Evolutionary conservation across 805 yeast genomes (phyloP), one percentile per base, ranked within the genome.

Genomic region (Myxozyma nipponensis): DNA sequence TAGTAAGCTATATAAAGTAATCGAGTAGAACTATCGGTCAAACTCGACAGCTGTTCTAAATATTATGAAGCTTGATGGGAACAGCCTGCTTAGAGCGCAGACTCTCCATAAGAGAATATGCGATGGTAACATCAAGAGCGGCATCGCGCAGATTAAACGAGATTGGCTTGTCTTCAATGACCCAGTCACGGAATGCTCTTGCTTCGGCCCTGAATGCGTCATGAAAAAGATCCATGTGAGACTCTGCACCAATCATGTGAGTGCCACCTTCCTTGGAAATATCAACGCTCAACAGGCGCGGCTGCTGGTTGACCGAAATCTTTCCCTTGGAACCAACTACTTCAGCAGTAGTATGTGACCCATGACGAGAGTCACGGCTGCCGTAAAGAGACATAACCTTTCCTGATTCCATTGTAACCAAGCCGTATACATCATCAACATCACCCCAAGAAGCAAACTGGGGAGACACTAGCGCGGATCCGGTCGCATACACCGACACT

Each of bases 271-370:
- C 35, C 21, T 39, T 45, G 34, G 46, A 45, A 5, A 45, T 21
- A 24, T 49, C 50, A 15, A 49, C 28, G 39, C 9, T n/a, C n/a
- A n/a, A n/a, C n/a, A n/a, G n/a, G n/a, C n/a, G n/a, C n/a, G 62
- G 60, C 18, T 52, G 46, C 24, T 37, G 30, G 49, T 59, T 59
- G 44, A 59, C 49, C n/a, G 49, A 22, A 21, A 60, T 34, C 46
- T 56, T 55, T 21, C 64, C 64, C 39, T 56, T 42, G 23, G 61
- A 52, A 9, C 63, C 63, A 21, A 52, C 46, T 39, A 60, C 38
- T 34, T 47, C 60, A 15, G 63, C 47, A 42, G 39, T 42, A 28
- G 44, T 52, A 39, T 60, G 57, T 26, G 58, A 61, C 15, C 63
- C 63, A 25, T 56, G 52, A 21, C 47, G 45, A 50, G 49, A 58